These are phyloP conservation scores for Cardamine occulta DNA, from an alignment of 345 rosid genomes.

Conservation along the genomic window DNA sequence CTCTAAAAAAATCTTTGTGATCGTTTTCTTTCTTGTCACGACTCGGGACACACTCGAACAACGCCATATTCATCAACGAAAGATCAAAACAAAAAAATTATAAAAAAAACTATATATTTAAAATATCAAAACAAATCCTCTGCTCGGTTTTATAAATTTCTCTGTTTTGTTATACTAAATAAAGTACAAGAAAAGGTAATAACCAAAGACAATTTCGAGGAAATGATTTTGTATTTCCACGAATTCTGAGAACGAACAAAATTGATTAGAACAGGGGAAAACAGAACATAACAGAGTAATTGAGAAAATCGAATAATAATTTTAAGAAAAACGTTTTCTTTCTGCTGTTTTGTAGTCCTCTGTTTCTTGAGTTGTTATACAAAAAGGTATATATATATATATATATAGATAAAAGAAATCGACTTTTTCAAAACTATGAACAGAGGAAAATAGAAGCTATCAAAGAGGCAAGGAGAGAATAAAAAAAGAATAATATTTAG, in stretches of 20 bases:
- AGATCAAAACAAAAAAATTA: not conserved
- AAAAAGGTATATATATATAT: too few species aligned
- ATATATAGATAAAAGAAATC: not conserved
- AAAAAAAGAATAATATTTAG: not conserved
- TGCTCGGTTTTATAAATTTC: not conserved
- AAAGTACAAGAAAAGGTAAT: not conserved
- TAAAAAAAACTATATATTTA: too few species aligned
- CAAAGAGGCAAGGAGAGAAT: not conserved
- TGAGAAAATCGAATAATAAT: not conserved
- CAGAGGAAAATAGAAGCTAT: not conserved
- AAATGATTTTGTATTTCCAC: not conserved
- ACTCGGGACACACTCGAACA: not conserved
- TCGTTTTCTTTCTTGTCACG: conserved; percentile 49
- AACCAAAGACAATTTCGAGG: not conserved
- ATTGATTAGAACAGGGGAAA: not conserved
- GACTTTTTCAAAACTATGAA: conserved; percentile 1
- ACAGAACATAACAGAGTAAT: conserved; percentile 1
- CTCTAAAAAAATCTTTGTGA: conserved; percentile 57
- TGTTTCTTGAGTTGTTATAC: not conserved
- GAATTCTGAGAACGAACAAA: not conserved
- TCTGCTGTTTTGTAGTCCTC: conserved; percentile 18
- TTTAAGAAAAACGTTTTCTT: not conserved
- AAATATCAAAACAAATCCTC: not conserved
- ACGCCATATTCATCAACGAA: conserved; percentile 50
- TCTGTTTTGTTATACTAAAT: conserved; percentile 13